A percentile compares a stretch with the other conserved stretches of the same genome.
Conservation (phyloP, 805 yeast genomes). For the Maudiozyma pseudohumilis region DNA sequence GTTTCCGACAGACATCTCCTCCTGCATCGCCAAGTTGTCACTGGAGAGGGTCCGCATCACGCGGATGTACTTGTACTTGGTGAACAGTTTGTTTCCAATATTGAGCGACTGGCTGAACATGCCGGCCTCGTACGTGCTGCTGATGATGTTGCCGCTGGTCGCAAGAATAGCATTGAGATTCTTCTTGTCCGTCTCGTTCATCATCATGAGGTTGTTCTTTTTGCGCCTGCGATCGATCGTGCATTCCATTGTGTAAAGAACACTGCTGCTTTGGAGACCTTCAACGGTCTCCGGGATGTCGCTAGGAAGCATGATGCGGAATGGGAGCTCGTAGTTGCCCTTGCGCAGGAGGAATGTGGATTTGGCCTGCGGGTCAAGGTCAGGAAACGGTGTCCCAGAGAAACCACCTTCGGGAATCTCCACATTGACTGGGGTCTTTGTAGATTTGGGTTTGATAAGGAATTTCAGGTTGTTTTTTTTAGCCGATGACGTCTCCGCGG, state of each 20-base stretch:
- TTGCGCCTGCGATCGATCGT: constrained; percentile 48
- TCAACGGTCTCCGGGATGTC: constrained; percentile 79
- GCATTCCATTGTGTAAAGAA: constrained; percentile 64
- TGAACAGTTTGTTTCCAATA: neutral
- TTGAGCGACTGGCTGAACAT: constrained; percentile 5
- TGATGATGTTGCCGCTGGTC: constrained; percentile 1
- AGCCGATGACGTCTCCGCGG: neutral
- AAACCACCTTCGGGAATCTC: constrained; percentile 1
- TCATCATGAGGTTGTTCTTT: constrained; percentile 1
- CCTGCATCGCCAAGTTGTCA: constrained; percentile 52
- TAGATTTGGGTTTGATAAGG: neutral
- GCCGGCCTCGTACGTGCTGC: constrained; percentile 1
- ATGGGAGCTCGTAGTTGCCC: constrained; percentile 85
- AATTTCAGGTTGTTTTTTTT: constrained; percentile 1
- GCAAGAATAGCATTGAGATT: constrained; percentile 3
- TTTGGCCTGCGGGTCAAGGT: constrained; percentile 8
- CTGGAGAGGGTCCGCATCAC: constrained; percentile 74
- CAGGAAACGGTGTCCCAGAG: constrained; percentile 28
- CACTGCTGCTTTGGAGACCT: constrained; percentile 71
- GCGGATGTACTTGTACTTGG: constrained; percentile 50
- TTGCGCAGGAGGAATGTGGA: constrained; percentile 35
- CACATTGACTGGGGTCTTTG: neutral
- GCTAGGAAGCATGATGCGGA: constrained; percentile 73
- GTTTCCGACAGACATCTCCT: constrained; percentile 82
- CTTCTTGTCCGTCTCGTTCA: constrained; percentile 1